phyloP scores from a whole-genome alignment of 2,329 filamentous ascomycete species.

The Xylaria sp. region DNA sequence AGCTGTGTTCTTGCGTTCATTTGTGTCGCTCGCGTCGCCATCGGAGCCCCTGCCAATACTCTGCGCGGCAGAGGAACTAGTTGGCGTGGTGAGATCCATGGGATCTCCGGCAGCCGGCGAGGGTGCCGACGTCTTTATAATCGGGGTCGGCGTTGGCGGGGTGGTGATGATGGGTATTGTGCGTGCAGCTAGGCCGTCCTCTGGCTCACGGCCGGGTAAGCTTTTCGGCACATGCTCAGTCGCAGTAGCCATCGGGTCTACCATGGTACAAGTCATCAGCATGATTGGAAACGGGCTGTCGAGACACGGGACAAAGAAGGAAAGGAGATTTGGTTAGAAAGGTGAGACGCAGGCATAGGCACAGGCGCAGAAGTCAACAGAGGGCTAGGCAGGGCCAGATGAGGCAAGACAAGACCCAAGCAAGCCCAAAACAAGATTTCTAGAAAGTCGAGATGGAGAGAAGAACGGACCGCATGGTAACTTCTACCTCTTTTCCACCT shows the following conservation, averaged over 20 bases:
- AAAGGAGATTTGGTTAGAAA: constrained; percentile 26
- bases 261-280: constrained; percentile 39
- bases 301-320: constrained; percentile 41
- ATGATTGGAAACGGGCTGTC: constrained; percentile 38
- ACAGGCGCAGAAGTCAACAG: constrained; percentile 3
- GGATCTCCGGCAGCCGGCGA: constrained; percentile 64
- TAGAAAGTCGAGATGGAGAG: constrained; percentile 23
- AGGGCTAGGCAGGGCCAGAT: neutral
- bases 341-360: constrained; percentile 11
- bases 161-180: constrained; percentile 63
- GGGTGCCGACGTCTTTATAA: constrained; percentile 68
- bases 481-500: constrained; percentile 30
- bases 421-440: constrained; percentile 17
- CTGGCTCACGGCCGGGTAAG: constrained; percentile 53
- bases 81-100: constrained; percentile 69
- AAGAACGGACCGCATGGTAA: constrained; percentile 39
- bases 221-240: constrained; percentile 62
- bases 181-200: constrained; percentile 61
- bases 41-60: constrained; percentile 59
- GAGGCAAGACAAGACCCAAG: constrained; percentile 8
- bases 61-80: constrained; percentile 57
- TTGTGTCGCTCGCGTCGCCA: constrained; percentile 53
- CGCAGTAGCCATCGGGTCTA: constrained; percentile 64
- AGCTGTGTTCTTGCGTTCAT: constrained; percentile 51
- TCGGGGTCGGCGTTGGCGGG: constrained; percentile 56